These are phyloP conservation scores for Phylloporus arenicola DNA, from an alignment of 768 basidiomycete species.

Conservation along the genomic window DNA sequence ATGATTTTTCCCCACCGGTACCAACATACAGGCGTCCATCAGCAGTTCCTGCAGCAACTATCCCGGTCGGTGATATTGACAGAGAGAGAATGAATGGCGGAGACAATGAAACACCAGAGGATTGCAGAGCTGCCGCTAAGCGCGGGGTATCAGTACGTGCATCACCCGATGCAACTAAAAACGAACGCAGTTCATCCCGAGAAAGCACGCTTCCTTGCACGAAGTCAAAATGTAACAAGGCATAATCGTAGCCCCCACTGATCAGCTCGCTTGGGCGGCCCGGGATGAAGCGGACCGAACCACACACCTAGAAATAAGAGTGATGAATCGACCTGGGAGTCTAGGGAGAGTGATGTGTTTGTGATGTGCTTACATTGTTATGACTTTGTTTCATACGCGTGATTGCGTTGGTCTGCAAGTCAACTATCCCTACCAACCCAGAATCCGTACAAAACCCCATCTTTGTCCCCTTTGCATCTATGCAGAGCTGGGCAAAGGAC, in stretches of 20 bases:
- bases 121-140: slow-evolving; percentile 35
- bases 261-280: slow-evolving; percentile 65
- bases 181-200: slow-evolving; percentile 51
- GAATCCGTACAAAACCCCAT: slow-evolving; percentile 70
- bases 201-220: slow-evolving; percentile 52
- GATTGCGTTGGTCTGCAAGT: slow-evolving; percentile 46
- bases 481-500: slow-evolving; percentile 52
- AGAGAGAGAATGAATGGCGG: slow-evolving; percentile 71
- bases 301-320: slow-evolving; percentile 52
- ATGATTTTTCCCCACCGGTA: slow-evolving; percentile 55
- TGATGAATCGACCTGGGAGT: background rate
- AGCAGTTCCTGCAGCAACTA: slow-evolving; percentile 67
- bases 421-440: slow-evolving; percentile 62
- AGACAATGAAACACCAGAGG: slow-evolving; percentile 52
- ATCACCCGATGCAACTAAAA: background rate
- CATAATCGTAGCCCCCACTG: slow-evolving; percentile 72
- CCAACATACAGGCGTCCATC: slow-evolving; percentile 72
- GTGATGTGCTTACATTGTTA: slow-evolving; percentile 46
- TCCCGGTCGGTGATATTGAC: slow-evolving; percentile 52
- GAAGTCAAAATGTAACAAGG: slow-evolving; percentile 64
- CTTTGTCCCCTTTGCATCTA: slow-evolving; percentile 47
- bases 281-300: slow-evolving; percentile 65
- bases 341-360: background rate
- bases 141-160: background rate
- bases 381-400: slow-evolving; percentile 58